Base-by-base conservation (phyloP, 176 grass and related monocot species). In the Lolium multiflorum region DNA sequence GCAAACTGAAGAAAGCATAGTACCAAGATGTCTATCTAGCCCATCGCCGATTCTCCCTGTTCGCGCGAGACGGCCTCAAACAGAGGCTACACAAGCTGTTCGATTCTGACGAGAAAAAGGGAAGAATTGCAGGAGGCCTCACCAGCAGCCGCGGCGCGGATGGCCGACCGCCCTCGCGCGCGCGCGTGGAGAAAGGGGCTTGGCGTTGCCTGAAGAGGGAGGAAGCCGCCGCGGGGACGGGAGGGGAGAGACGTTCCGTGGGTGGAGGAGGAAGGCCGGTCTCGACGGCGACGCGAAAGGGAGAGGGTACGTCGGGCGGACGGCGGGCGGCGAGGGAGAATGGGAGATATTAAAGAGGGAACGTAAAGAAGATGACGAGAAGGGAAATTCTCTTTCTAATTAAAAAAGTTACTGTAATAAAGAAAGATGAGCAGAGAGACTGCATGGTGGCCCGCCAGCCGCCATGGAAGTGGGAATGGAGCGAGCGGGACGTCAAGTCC, bases 231-330 rank as follows among this genome's bases (percentile, higher is more conserved):
- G 50, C 7, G 28, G 28, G 28, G 28, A 28, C 28, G 28, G 28
- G 28, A 28, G 9, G 2, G 24, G 15, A 62, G 66, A 64, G 5
- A 28, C 12, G 12, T 64, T 11, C 25, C 28, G 28, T 28, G 28
- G 28, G 61, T 12, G 61, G 62, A 49, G 11, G 37, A 5, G 0
- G 10, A 10, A 16, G 80, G 71, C 8, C 35, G 28, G 28, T 28
- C 1, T 28, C 49, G 37, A 38, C 13, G 37, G 54, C 5, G 55
- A 61, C 15, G 52, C 77, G 25, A n/a, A 49, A 61, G 17, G 15
- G 2, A 9, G 35, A 28, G 28, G 28, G 28, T 28, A 28, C 77
- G 68, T 87, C 85, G 85, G 59, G 69, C 54, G 78, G 46, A 75
- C 56, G 85, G 78, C 44, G 41, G 51, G 50, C 8, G 17, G 46